Base-by-base conservation (phyloP, 208 protist genomes). In the Trypanosoma cruzi region DNA sequence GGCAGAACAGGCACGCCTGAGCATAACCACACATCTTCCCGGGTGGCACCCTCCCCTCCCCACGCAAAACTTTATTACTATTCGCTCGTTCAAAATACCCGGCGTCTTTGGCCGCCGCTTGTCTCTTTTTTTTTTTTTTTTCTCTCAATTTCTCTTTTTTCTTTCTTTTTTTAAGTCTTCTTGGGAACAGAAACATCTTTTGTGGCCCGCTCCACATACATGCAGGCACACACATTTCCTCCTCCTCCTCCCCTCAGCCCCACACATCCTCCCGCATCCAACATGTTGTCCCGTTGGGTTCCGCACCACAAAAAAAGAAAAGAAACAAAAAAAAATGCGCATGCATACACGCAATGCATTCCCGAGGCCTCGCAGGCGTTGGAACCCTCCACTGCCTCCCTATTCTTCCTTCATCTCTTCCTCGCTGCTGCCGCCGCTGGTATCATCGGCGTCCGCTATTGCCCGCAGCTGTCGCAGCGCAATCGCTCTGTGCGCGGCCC, bases 401-500 rank as follows among this genome's bases (percentile, higher is more conserved):
- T 22, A 49, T 13, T 22, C 44, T 13, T 32, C 26, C 31, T 32
- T 42, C 1, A 22, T 28, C 40, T 40, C 48, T 2, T 44, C 32
- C 32, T 55, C 44, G 29, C 20, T 34, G 14, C 5, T 26, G 22
- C 31, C 57, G 16, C 48, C 40, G 16, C 44, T 20, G 20, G 53
- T 34, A 16, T 77, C 74, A 31, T 83, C 75, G 16, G 63, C 71
- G 44, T 85, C 78, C 7, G 72, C 82, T 50, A 84, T 64, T 49
- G 64, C 58, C 60, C 73, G 73, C 61, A 93, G 60, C 53, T 86
- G 82, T 22, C 67, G 66, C 50, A 84, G 60, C 14, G 89, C 67
- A 7, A 74, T 73, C n/a, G 63, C 69, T 10, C 48, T 52, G 49
- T 86, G 34, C 1, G 60, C 68, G 11, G 59, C 52, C 81, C 83